Evolutionary conservation across 2,329 filamentous ascomycete genomes (phyloP).

Genomic region (Raffaelea arxii): DNA sequence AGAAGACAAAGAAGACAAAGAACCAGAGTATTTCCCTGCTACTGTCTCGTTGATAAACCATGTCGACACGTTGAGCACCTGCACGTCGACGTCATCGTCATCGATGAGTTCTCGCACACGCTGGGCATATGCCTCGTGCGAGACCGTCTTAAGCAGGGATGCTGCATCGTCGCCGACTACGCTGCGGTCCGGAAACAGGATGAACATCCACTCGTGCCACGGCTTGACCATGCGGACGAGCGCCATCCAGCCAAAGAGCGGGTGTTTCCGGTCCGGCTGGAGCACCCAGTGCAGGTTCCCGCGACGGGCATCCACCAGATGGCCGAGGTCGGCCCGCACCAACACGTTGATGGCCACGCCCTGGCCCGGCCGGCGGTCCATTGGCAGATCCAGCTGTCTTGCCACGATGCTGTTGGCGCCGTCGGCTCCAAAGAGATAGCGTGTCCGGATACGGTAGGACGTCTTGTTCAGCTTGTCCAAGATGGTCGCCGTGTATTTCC

Average conservation of each 20-base stretch:
- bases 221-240: slow-evolving; percentile 52
- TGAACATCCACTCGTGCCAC: slow-evolving; percentile 54
- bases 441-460: slow-evolving; percentile 34
- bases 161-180: slow-evolving; percentile 31
- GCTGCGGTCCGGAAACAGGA: slow-evolving; percentile 37
- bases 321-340: slow-evolving; percentile 34
- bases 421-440: slow-evolving; percentile 52
- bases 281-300: slow-evolving; percentile 55
- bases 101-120: slow-evolving; percentile 42
- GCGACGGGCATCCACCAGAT: slow-evolving; percentile 36
- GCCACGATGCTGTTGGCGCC: slow-evolving; percentile 32
- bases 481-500: slow-evolving; percentile 19
- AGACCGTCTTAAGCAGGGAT: too few relatives aligned
- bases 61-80: slow-evolving; percentile 43
- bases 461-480: slow-evolving; percentile 14
- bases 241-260: slow-evolving; percentile 38
- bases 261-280: slow-evolving; percentile 40
- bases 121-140: slow-evolving; percentile 1
- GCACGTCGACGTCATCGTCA: slow-evolving; percentile 36
- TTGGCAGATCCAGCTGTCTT: slow-evolving; percentile 24
- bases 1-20: too few relatives aligned
- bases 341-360: slow-evolving; percentile 31
- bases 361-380: slow-evolving; percentile 21
- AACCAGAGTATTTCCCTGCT: slow-evolving; percentile 39
- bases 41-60: slow-evolving; percentile 55